Conservation (phyloP, 805 yeast genomes). For the Schizosaccharomyces osmophilus region DNA sequence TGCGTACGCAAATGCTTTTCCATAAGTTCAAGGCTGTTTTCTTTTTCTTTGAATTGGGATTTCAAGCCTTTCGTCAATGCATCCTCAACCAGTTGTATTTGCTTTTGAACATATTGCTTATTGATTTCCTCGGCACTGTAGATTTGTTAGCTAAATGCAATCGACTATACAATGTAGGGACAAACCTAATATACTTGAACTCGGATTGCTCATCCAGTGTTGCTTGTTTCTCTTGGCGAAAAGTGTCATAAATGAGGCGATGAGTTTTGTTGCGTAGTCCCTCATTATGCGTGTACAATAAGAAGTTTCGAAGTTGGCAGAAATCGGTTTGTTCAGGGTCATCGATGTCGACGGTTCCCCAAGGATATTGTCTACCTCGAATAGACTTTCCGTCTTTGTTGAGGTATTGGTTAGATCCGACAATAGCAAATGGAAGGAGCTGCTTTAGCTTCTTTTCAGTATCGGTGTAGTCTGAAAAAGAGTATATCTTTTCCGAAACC, state of each 20-base stretch:
- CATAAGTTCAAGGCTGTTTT: conserved; percentile 11
- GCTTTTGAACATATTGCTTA: conserved; percentile 30
- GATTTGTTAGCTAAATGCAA: neutral
- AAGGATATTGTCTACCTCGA: conserved; percentile 41
- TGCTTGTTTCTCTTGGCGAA: conserved; percentile 50
- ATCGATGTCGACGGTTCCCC: conserved; percentile 38
- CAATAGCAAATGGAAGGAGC: conserved; percentile 37
- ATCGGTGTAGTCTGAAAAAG: conserved; percentile 49
- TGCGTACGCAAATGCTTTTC: neutral
- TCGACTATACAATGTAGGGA: neutral
- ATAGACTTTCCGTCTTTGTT: conserved; percentile 10
- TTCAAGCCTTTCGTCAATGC: conserved; percentile 82
- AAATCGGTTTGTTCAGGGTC: conserved; percentile 18
- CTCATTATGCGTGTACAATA: conserved; percentile 60
- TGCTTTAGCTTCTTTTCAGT: conserved; percentile 21
- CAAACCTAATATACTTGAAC: neutral
- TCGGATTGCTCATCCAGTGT: conserved; percentile 19
- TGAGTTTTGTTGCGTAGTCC: conserved; percentile 65
- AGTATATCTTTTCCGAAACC: conserved; percentile 30
- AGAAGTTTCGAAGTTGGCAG: conserved; percentile 31
- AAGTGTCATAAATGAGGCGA: conserved; percentile 49
- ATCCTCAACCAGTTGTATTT: conserved; percentile 88
- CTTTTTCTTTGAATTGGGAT: conserved; percentile 90
- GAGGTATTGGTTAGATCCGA: conserved; percentile 23
- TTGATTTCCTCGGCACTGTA: neutral